Evolutionary conservation across 148 eudicot species (phyloP), one percentile per base, ranked within the genome.

Genomic region (Euryodendron excelsum): DNA sequence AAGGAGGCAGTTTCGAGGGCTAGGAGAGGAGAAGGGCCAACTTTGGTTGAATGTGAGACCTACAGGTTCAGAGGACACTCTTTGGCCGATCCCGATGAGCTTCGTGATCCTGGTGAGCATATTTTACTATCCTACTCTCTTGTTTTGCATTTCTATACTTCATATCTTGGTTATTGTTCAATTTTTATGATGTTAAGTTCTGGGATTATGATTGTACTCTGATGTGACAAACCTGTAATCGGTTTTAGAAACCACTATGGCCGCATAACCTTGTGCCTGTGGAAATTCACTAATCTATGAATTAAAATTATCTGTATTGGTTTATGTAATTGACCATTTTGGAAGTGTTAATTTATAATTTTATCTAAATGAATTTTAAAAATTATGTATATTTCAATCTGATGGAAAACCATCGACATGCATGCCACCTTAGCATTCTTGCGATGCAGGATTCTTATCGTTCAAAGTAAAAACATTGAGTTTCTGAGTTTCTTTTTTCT

Each of bases 11-110:
- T 92, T 59, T 78, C 73, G 2, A 76, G 98, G 80, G 98, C 98
- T 59, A 86, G 97, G 86, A 91, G 93, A 80, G 98, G 98, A 9
- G 98, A 92, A 72, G 98, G 98, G 21, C 98, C 98, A 1, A 92
- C 94, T 72, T 76, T 94, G 88, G 89, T 94, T 58, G 97, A 94
- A 85, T 94, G 98, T 70, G 98, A 94, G 87, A 94, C 97, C 27
- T 94, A 94, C 64, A 84, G 97, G 86, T 94, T 90, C 78, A 87
- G 97, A 82, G 98, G 98, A 75, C 98, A 94, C 90, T 94, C 98
- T 56, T 88, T 92, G 91, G 98, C 96, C 25, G 98, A 94, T 77
- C 98, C 98, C 17, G 98, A 94, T 86, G 98, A 92, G 89, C 97
- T 94, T 45, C 98, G 98, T 87, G 93, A 94, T 84, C 90, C 97